Percentiles rank a stretch among this genome's conserved stretches.
Evolutionary conservation across 805 yeast genomes (phyloP).

Genomic region (Grigorovia yakushimaensis): DNA sequence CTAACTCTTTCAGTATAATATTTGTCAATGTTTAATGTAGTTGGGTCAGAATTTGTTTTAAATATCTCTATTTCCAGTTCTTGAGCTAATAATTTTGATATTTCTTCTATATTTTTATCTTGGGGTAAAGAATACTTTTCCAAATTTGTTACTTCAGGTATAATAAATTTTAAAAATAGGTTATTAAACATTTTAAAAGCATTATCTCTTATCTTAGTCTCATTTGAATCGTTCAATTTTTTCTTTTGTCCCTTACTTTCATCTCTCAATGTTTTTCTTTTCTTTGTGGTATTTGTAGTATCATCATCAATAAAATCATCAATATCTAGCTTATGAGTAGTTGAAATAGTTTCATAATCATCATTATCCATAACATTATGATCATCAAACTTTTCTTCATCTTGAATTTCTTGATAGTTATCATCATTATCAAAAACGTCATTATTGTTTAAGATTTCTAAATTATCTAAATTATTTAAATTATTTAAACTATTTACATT

Average conservation of each 20-base stretch:
- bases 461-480: neutral
- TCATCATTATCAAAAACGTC: neutral
- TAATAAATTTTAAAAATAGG: slow-evolving; percentile 34
- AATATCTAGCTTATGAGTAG: neutral
- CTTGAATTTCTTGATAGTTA: neutral
- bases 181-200: slow-evolving; percentile 44
- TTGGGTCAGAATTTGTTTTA: slow-evolving; percentile 1
- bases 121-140: slow-evolving; percentile 19
- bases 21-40: slow-evolving; percentile 2
- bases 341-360: neutral
- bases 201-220: slow-evolving; percentile 34
- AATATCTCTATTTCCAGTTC: slow-evolving; percentile 44
- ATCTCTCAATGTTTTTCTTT: slow-evolving; percentile 1
- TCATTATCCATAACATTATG: neutral
- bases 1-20: slow-evolving; percentile 60
- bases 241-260: slow-evolving; percentile 2
- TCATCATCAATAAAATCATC: neutral
- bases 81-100: slow-evolving; percentile 39
- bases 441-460: neutral
- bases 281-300: slow-evolving; percentile 3
- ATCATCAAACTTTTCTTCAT: neutral
- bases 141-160: slow-evolving; percentile 17
- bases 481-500: neutral
- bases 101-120: slow-evolving; percentile 23
- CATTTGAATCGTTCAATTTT: slow-evolving; percentile 5